These are phyloP conservation scores for Xylariaceae sp. DNA, from an alignment of 2,329 filamentous ascomycete species.

Conservation along the genomic window DNA sequence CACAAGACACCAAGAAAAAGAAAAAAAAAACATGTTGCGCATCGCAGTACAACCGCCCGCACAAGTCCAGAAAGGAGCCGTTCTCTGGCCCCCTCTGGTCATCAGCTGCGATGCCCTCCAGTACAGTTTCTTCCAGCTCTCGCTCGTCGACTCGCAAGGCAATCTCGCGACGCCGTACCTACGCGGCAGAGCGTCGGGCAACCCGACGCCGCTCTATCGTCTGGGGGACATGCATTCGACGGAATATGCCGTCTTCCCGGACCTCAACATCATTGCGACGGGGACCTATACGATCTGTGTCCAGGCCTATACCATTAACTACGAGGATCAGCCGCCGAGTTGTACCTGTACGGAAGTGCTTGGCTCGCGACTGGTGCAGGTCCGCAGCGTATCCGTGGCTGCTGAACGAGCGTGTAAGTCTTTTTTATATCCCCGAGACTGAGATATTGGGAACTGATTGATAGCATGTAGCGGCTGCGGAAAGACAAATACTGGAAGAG, in stretches of 20 bases:
- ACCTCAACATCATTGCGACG: slow-evolving; percentile 20
- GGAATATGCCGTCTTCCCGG: slow-evolving; percentile 24
- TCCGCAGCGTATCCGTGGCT: slow-evolving; percentile 21
- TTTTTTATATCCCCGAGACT: background rate
- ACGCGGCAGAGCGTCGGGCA: slow-evolving; percentile 21
- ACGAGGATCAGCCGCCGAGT: slow-evolving; percentile 14
- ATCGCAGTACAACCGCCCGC: slow-evolving; percentile 26
- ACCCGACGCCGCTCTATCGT: slow-evolving; percentile 12
- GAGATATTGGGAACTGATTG: background rate
- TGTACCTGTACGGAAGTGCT: slow-evolving; percentile 14
- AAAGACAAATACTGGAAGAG: slow-evolving; percentile 4
- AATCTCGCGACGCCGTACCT: slow-evolving; percentile 16
- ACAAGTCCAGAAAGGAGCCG: slow-evolving; percentile 22
- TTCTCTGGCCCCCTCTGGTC: slow-evolving; percentile 28
- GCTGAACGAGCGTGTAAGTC: slow-evolving; percentile 24
- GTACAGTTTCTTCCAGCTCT: slow-evolving; percentile 24
- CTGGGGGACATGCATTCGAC: background rate
- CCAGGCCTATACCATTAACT: slow-evolving; percentile 25
- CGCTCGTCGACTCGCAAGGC: slow-evolving; percentile 24
- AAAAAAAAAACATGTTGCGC: slow-evolving; percentile 16
- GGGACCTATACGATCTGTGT: slow-evolving; percentile 24
- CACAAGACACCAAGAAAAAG: slow-evolving; percentile 1
- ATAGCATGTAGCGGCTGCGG: slow-evolving; percentile 3
- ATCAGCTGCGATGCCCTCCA: slow-evolving; percentile 19
- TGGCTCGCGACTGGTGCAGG: slow-evolving; percentile 19